These are phyloP conservation scores for Botryosphaeria agaves DNA, from an alignment of 2,329 filamentous ascomycete species.

Conservation along the genomic window DNA sequence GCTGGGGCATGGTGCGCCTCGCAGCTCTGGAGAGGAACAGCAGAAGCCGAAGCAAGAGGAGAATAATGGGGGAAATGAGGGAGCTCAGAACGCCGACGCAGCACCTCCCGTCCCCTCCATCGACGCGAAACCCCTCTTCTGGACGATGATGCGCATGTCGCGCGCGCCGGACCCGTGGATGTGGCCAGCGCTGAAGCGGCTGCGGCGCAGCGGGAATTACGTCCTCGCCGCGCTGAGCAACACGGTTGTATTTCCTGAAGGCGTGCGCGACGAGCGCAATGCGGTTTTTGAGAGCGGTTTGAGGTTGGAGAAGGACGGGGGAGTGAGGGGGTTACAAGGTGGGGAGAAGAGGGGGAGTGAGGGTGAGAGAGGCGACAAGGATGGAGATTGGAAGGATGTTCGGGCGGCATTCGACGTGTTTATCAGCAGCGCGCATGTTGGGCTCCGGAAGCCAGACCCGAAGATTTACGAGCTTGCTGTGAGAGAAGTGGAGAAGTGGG, in stretches of 20 bases:
- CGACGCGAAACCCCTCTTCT: constrained; percentile 66
- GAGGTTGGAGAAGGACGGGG: constrained; percentile 4
- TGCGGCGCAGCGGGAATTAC: constrained; percentile 38
- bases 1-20: constrained; percentile 4
- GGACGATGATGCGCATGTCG: constrained; percentile 72
- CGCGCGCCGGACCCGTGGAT: constrained; percentile 67
- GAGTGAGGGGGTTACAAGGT: background rate
- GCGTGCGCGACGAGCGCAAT: constrained; percentile 46
- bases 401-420: constrained; percentile 67
- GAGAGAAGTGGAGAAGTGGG: constrained; percentile 44
- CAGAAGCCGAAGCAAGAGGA: background rate
- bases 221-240: constrained; percentile 76
- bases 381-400: constrained; percentile 35
- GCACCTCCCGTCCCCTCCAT: constrained; percentile 51
- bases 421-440: constrained; percentile 70
- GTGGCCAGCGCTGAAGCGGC: constrained; percentile 58
- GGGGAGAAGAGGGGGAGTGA: background rate
- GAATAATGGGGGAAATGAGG: constrained; percentile 1
- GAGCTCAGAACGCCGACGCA: constrained; percentile 18
- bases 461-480: constrained; percentile 65
- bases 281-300: constrained; percentile 19
- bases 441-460: constrained; percentile 73
- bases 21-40: constrained; percentile 2
- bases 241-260: constrained; percentile 69
- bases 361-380: constrained; percentile 1